Evolutionary conservation across 2,329 filamentous ascomycete species (phyloP).

Genomic region (Sporothrix phasma): DNA sequence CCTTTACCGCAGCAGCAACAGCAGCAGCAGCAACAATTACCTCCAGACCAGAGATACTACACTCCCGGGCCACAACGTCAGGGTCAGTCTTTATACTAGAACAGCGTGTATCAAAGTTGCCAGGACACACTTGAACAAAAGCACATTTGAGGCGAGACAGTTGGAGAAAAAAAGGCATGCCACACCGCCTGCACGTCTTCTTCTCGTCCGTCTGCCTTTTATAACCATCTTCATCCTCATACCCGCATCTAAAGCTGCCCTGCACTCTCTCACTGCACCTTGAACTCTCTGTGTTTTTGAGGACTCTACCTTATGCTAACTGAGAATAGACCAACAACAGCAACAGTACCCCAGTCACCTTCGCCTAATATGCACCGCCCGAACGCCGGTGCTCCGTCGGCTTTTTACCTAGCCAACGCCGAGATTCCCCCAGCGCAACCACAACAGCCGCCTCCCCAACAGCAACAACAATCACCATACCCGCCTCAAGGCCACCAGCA

Average conservation of each 20-base stretch:
- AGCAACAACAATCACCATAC: constrained; percentile 6
- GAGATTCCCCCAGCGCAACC: constrained; percentile 32
- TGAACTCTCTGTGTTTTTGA: not conserved
- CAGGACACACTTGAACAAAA: not conserved
- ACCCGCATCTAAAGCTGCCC: not conserved
- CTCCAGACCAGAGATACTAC: constrained; percentile 57
- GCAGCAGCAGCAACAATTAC: not conserved
- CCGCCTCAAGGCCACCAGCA: constrained; percentile 18
- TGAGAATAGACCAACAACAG: constrained; percentile 31
- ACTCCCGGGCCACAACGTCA: constrained; percentile 43
- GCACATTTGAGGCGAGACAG: not conserved
- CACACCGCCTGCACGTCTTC: not conserved
- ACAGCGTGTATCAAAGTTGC: not conserved
- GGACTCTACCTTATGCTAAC: not conserved
- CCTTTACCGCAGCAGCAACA: constrained; percentile 13
- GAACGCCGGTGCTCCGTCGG: constrained; percentile 27
- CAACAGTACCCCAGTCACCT: constrained; percentile 41
- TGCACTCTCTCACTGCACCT: not conserved
- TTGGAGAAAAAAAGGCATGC: not conserved
- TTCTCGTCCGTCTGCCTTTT: not conserved
- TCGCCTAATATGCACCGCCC: constrained; percentile 46
- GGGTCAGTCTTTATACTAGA: constrained; percentile 17
- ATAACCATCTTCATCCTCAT: not conserved
- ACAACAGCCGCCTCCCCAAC: constrained; percentile 4
- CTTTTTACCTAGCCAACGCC: constrained; percentile 12